phyloP scores from a whole-genome alignment of 768 basidiomycete species.

The Pulveroboletus sp. region DNA sequence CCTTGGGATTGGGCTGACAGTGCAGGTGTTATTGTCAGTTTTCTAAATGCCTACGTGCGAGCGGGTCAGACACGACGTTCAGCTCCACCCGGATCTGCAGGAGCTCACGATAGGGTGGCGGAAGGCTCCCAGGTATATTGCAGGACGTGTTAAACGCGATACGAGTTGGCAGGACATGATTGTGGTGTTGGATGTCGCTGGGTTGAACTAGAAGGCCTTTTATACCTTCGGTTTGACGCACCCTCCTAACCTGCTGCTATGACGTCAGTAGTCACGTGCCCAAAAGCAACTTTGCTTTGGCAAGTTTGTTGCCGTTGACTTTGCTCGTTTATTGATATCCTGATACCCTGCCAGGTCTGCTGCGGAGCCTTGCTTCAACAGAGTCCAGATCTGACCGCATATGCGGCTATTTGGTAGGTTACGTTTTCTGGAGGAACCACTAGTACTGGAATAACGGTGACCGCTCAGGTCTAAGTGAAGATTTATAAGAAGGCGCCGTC shows the following conservation, averaged over 20 bases:
- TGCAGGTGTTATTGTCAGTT: slow-evolving; percentile 13
- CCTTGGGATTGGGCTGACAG: slow-evolving; percentile 12
- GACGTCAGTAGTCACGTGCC: background rate
- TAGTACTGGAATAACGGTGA: too few species aligned
- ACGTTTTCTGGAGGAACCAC: too few species aligned
- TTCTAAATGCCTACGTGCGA: slow-evolving; percentile 8
- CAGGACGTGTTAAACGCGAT: slow-evolving; percentile 4
- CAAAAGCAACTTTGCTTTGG: too few species aligned
- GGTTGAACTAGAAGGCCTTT: background rate
- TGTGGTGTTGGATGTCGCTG: background rate
- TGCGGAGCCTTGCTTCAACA: too few species aligned
- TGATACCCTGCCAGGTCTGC: too few species aligned
- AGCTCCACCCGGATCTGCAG: background rate
- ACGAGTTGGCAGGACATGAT: slow-evolving; percentile 16
- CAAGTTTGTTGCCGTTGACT: too few species aligned
- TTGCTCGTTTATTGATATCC: too few species aligned
- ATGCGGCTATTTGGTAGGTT: too few species aligned
- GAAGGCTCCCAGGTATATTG: slow-evolving; percentile 10
- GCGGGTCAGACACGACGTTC: background rate
- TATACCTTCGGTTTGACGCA: background rate
- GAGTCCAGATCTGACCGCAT: too few species aligned
- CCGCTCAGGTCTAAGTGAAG: too few species aligned
- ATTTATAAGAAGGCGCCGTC: too few species aligned
- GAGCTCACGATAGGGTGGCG: slow-evolving; percentile 11
- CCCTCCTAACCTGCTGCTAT: background rate